phyloP scores from a whole-genome alignment of 805 yeast species.

The Diddensiella transvaalensis region DNA sequence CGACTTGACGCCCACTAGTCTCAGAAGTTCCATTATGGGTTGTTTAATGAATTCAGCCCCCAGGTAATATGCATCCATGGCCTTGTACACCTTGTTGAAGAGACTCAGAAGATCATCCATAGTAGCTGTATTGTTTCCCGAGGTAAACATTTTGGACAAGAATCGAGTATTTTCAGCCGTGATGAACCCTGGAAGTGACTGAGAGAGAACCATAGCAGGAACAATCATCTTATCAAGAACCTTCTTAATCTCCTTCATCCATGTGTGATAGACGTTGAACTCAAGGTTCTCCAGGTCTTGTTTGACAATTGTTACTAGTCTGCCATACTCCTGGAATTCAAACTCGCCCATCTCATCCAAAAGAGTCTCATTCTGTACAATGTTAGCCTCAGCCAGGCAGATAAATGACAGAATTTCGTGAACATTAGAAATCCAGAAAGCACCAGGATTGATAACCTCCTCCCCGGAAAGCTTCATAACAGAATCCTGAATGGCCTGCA shows the following conservation, averaged over 20 bases:
- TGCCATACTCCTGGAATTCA: constrained; percentile 86
- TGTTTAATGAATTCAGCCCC: constrained; percentile 81
- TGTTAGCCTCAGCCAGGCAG: constrained; percentile 88
- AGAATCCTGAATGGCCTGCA: constrained; percentile 79
- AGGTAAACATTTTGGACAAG: constrained; percentile 75
- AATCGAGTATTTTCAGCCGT: constrained; percentile 81
- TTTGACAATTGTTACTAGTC: constrained; percentile 83
- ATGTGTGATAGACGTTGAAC: constrained; percentile 90
- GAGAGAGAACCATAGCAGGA: constrained; percentile 92
- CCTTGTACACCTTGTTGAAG: constrained; percentile 87
- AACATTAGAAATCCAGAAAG: constrained; percentile 95
- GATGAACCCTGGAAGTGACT: constrained; percentile 92
- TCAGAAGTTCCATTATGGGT: constrained; percentile 76
- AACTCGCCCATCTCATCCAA: constrained; percentile 81
- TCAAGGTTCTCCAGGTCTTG: constrained; percentile 92
- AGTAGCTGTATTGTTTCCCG: constrained; percentile 60
- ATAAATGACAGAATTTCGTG: constrained; percentile 95
- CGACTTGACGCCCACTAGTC: constrained; percentile 86
- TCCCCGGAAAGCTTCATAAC: constrained; percentile 80
- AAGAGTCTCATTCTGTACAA: constrained; percentile 75
- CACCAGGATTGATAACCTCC: constrained; percentile 85
- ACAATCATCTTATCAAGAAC: constrained; percentile 86
- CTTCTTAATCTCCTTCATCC: constrained; percentile 94
- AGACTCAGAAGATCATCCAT: constrained; percentile 93
- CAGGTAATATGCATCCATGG: constrained; percentile 85